These are phyloP conservation scores for Acrocalymma vagum DNA, from an alignment of 2,329 filamentous ascomycete species.

Conservation along the genomic window DNA sequence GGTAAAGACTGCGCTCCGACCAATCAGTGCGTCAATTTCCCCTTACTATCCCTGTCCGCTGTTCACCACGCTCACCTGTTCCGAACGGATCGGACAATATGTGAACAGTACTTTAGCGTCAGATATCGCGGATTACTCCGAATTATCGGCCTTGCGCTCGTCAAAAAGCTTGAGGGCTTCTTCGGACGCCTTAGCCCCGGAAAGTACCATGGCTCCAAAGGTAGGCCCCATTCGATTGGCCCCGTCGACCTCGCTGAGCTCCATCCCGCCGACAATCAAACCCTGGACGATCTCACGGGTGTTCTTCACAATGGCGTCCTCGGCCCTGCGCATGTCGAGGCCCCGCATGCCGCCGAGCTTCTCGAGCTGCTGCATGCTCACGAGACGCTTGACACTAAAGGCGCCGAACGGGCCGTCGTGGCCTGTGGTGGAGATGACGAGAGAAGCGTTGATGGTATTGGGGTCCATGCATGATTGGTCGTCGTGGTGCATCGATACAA, in stretches of 20 bases:
- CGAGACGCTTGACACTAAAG: constrained; percentile 89
- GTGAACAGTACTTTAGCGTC: too few species aligned
- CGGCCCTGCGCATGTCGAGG: constrained; percentile 88
- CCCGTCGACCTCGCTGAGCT: constrained; percentile 88
- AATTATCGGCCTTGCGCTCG: constrained; percentile 78
- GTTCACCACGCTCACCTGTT: too few species aligned
- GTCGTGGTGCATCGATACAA: constrained; percentile 76
- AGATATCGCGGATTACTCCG: constrained; percentile 46
- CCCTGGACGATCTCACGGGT: constrained; percentile 89
- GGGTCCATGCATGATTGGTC: constrained; percentile 97
- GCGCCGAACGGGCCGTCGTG: constrained; percentile 92
- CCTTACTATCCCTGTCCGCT: too few species aligned
- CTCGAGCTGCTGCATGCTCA: constrained; percentile 84
- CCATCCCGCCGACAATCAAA: constrained; percentile 94
- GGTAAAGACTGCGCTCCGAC: too few species aligned
- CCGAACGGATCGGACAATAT: too few species aligned
- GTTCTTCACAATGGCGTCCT: constrained; percentile 92
- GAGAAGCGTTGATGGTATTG: constrained; percentile 92
- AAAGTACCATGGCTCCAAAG: constrained; percentile 88
- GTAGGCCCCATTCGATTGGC: constrained; percentile 92
- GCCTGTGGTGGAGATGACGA: constrained; percentile 89
- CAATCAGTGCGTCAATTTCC: too few species aligned
- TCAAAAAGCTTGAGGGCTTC: constrained; percentile 83
- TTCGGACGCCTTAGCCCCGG: constrained; percentile 90
- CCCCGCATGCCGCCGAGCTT: constrained; percentile 92